phyloP scores from a whole-genome alignment of 192 early-diverging fungal species.

The Nowakowskiella sp. region DNA sequence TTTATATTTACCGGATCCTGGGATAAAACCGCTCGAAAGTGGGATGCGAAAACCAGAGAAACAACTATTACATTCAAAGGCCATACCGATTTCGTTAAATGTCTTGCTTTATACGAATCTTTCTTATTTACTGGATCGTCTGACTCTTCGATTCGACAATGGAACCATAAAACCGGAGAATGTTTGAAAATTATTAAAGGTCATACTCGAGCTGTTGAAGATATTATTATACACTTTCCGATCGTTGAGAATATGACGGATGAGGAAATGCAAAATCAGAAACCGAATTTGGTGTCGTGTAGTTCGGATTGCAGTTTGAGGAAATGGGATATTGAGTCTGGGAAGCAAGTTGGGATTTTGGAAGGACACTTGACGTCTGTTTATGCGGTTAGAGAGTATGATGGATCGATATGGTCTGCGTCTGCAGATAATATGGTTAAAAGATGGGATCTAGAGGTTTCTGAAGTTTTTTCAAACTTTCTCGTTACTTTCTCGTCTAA shows the following conservation, averaged over 20 bases:
- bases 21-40: conserved; percentile 85
- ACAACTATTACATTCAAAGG: conserved; percentile 58
- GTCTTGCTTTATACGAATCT: conserved; percentile 36
- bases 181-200: conserved; percentile 36
- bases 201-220: conserved; percentile 41
- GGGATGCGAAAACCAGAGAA: conserved; percentile 65
- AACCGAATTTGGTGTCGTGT: conserved; percentile 53
- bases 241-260: conserved; percentile 23
- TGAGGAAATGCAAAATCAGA: no score
- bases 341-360: conserved; percentile 39
- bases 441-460: conserved; percentile 74
- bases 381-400: conserved; percentile 26
- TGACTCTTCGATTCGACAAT: conserved; percentile 70
- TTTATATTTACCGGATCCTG: conserved; percentile 83
- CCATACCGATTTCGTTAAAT: conserved; percentile 91
- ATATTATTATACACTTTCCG: conserved; percentile 26
- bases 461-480: conserved; percentile 8
- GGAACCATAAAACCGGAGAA: conserved; percentile 56
- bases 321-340: conserved; percentile 52
- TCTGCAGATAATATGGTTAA: conserved; percentile 88
- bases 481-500: neutral
- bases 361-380: conserved; percentile 75
- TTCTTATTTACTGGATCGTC: conserved; percentile 71
- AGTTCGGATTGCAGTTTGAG: conserved; percentile 56
- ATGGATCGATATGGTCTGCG: conserved; percentile 30